A percentile compares a stretch with the other conserved stretches of the same genome.
These are phyloP conservation scores for Syncephalastrum sp. DNA, from an alignment of 371 early-diverging fungal species.

Conservation along the genomic window DNA sequence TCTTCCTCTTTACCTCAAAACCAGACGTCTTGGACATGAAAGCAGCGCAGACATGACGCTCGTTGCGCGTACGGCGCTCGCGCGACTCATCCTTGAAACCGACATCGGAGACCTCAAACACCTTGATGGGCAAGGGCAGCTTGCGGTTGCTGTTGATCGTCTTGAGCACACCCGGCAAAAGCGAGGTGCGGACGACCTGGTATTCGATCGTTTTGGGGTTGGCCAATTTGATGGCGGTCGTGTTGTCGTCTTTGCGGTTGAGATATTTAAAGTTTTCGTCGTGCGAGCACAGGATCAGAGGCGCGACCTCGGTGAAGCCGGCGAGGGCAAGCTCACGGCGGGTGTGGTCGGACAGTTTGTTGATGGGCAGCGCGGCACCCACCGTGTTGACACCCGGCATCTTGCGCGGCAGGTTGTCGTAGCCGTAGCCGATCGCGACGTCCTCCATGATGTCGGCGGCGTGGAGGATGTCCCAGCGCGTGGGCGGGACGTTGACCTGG, in stretches of 20 bases:
- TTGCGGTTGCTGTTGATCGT: constrained; percentile 92
- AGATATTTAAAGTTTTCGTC: constrained; percentile 94
- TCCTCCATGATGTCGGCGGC: constrained; percentile 99
- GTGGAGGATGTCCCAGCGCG: constrained; percentile 97
- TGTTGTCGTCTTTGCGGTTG: constrained; percentile 73
- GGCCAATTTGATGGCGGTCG: constrained; percentile 84
- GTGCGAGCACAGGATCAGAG: constrained; percentile 96
- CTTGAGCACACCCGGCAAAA: constrained; percentile 97
- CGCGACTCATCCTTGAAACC: constrained; percentile 80
- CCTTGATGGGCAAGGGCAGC: constrained; percentile 89
- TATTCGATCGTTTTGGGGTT: constrained; percentile 97
- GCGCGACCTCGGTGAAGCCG: constrained; percentile 96
- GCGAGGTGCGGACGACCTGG: constrained; percentile 92
- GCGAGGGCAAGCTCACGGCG: constrained; percentile 90
- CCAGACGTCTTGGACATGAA: constrained; percentile 88
- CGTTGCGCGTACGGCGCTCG: constrained; percentile 89
- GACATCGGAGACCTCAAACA: constrained; percentile 98
- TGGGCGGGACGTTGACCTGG: constrained; percentile 86
- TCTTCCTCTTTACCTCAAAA: constrained; percentile 74
- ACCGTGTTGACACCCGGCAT: constrained; percentile 84
- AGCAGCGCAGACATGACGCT: constrained; percentile 88
- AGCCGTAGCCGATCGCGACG: constrained; percentile 99
- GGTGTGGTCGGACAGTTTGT: constrained; percentile 91
- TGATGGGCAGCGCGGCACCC: constrained; percentile 89
- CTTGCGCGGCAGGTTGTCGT: constrained; percentile 90